Evolutionary conservation across 2,329 filamentous ascomycete genomes (phyloP), one percentile per base, ranked within the genome.

Genomic region (Sporothrix globosa): DNA sequence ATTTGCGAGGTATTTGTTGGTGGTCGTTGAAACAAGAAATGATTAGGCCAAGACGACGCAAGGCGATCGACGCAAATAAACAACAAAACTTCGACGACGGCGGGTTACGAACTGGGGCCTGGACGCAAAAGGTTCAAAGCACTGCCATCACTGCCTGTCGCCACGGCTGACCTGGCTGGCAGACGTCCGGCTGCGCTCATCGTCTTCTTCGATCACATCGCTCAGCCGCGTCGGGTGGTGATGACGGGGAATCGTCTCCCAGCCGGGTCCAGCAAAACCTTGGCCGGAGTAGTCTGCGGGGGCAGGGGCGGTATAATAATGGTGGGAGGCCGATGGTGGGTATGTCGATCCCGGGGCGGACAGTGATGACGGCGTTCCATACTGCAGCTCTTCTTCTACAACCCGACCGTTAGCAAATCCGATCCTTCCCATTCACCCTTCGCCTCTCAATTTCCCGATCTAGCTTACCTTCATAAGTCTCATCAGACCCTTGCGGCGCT

Each of bases 191-290:
- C 91, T 92, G 67, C 89, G 85, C 80, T 96, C 92, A 74, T 96
- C 92, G 73, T 96, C 91, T 77, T 93, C 93, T 77, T 93, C 91
- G 41, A 96, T 85, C 39, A 97, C 93, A 80, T 97, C 93, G 78
- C 93, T 97, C 73, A 97, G 83, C 70, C 94, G 84, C 10, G 93
- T 97, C 0, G 93, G 93, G 80, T 97, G 93, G 75, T 96, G 92
- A 79, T 97, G 93, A 70, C 89, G 86, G 30, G 90, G 90, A 5
- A 74, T 50, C n/a, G 82, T 82, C 73, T 96, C 92, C 92, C 92
- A 96, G 19, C 87, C 90, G 2, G 88, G 85, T 1, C 87, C 86
- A 9, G 84, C 89, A 79, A 90, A 92, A 27, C 86, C 88, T 58
- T 87, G 82, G 58, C 90, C 90, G 5, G 85, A 84, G 76, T 93